These are phyloP conservation scores for Coemansia sp. DNA, from an alignment of 192 early-diverging fungal species.

Conservation along the genomic window DNA sequence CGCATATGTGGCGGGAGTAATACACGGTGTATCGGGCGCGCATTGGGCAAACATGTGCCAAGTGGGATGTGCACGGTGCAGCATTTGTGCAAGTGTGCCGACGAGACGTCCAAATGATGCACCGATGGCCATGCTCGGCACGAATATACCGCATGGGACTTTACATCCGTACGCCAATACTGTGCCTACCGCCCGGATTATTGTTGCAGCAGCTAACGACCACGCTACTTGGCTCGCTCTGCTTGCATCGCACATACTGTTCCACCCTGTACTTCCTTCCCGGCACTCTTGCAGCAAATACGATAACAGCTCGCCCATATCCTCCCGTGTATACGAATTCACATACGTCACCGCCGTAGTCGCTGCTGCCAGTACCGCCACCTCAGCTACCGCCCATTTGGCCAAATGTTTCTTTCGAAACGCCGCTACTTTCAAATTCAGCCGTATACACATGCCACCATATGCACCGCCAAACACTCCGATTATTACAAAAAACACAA, in stretches of 20 bases:
- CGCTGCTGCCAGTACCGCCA: slow-evolving; percentile 60
- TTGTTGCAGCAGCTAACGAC: slow-evolving; percentile 58
- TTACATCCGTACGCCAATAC: slow-evolving; percentile 66
- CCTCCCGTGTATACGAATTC: slow-evolving; percentile 77
- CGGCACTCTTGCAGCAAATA: slow-evolving; percentile 73
- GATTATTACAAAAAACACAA: slow-evolving; percentile 75
- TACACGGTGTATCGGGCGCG: slow-evolving; percentile 74
- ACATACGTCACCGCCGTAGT: slow-evolving; percentile 69
- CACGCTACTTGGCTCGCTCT: slow-evolving; percentile 40
- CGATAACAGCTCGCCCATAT: slow-evolving; percentile 83
- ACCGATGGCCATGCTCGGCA: slow-evolving; percentile 94
- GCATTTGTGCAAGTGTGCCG: slow-evolving; percentile 75
- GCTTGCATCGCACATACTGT: slow-evolving; percentile 59
- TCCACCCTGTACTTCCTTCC: slow-evolving; percentile 54
- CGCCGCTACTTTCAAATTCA: slow-evolving; percentile 67
- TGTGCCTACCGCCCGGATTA: slow-evolving; percentile 57
- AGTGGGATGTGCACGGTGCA: slow-evolving; percentile 64
- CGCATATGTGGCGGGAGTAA: slow-evolving; percentile 94
- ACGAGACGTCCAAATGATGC: slow-evolving; percentile 87
- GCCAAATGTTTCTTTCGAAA: slow-evolving; percentile 70
- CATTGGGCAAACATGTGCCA: slow-evolving; percentile 75
- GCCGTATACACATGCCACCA: slow-evolving; percentile 73
- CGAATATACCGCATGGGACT: slow-evolving; percentile 88
- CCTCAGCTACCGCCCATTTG: slow-evolving; percentile 67
- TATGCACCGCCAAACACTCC: slow-evolving; percentile 83